Percentiles rank a stretch among this genome's conserved stretches.
phyloP scores from a whole-genome alignment of 208 protist genomes.

The Leishmania amazonensis region DNA sequence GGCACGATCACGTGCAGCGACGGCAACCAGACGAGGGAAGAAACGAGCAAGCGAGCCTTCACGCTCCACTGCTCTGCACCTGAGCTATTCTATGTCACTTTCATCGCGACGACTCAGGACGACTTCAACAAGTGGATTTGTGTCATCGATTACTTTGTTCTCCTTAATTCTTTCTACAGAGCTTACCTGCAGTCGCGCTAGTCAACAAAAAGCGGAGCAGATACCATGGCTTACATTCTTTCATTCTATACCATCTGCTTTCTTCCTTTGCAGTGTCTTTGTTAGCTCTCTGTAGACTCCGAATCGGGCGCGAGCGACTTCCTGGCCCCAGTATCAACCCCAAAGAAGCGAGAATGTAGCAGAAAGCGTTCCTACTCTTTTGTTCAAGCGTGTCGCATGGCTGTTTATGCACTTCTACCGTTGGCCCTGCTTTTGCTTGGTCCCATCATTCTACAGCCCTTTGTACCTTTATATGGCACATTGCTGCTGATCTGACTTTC shows the following conservation, averaged over 20 bases:
- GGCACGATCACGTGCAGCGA: constrained; percentile 34
- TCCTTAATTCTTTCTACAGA: constrained; percentile 29
- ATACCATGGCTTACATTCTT: neutral
- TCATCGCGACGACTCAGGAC: constrained; percentile 44
- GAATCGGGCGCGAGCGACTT: neutral
- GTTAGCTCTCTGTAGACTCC: neutral
- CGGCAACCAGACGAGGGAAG: constrained; percentile 20
- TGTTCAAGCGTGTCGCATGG: neutral
- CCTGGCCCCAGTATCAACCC: neutral
- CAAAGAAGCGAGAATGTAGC: neutral
- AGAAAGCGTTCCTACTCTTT: too few relatives aligned
- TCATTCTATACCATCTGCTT: neutral
- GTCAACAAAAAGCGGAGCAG: neutral
- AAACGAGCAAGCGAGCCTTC: constrained; percentile 38
- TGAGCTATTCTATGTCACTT: constrained; percentile 57
- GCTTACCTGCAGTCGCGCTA: constrained; percentile 21
- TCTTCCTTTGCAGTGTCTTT: neutral
- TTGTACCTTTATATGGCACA: neutral
- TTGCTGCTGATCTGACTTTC: neutral
- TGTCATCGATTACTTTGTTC: constrained; percentile 52
- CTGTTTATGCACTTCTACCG: neutral
- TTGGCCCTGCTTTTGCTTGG: neutral
- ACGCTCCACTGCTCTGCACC: constrained; percentile 54
- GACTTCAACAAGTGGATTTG: constrained; percentile 42
- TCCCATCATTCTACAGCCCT: neutral